Base-by-base conservation (phyloP, 177 flowering plant genomes). In the Vitis hybrid region DNA sequence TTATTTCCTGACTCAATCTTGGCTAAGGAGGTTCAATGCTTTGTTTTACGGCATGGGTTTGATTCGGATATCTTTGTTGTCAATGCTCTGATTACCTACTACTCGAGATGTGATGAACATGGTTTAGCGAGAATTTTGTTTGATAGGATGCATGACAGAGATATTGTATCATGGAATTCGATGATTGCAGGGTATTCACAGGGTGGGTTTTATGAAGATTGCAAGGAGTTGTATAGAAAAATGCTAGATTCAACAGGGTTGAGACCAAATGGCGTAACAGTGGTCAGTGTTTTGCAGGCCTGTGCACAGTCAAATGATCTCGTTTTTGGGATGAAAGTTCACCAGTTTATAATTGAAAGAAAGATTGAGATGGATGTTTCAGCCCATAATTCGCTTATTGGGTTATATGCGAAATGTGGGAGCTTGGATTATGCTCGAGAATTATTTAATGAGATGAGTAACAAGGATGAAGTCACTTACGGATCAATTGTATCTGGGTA, bases 101-200 rank as follows among this genome's bases (percentile, higher is more conserved):
- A 89, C 60, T 76, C 90, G 8, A 83, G 82, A 65, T 81, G 86
- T 45, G 78, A 71, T 49, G 87, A 80, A 14, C 48, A 87, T 65
- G 71, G 73, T n/a, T 62, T 62, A 21, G 95, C 94, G 17, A 83
- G 92, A 64, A 76, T 14, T 13, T 13, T 90, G 76, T 94, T 94
- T 75, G 87, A 92, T 83, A 51, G 62, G 58, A 83, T 84, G 83
- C 65, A 54, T 1, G 74, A 67, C 62, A 91, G 78, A 68, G 98
- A 90, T 78, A 57, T 86, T 50, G 96, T 93, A 67, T 81, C 95
- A 1, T 93, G 98, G 96, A 80, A 90, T 76, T 81, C 93, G 1
- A 88, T 90, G 91, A 82, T 90, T 68, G 73, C 88, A 18, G 97
- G 89, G 78, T 94, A 88, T 71, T 84, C 93, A 17, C 97, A 92